These are phyloP conservation scores for Colletotrichum higginsianum DNA, from an alignment of 2,329 filamentous ascomycete species.

Conservation along the genomic window DNA sequence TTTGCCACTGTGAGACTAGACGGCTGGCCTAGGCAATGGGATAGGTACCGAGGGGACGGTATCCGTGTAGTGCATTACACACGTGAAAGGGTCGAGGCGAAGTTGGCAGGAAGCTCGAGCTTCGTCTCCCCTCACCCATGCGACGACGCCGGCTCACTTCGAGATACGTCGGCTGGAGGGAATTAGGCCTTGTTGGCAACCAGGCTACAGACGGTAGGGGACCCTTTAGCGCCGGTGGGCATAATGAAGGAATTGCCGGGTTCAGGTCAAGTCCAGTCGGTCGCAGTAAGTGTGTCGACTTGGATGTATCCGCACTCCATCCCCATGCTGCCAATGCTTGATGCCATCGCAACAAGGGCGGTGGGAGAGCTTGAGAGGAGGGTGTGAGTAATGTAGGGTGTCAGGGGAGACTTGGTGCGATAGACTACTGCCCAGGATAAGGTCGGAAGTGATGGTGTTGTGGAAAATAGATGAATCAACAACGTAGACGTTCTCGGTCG, in stretches of 20 bases:
- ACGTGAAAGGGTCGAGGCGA: constrained; percentile 2
- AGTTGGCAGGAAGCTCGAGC: not conserved
- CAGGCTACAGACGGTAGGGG: constrained; percentile 25
- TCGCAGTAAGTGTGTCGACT: constrained; percentile 20
- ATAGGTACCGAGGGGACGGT: constrained; percentile 13
- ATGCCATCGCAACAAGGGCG: constrained; percentile 23
- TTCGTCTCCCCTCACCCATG: constrained; percentile 2
- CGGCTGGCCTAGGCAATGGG: not conserved
- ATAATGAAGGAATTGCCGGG: constrained; percentile 33
- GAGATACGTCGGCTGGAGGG: constrained; percentile 1
- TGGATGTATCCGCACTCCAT: constrained; percentile 25
- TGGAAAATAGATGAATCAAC: constrained; percentile 1
- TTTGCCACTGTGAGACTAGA: constrained; percentile 14
- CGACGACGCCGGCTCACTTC: not conserved
- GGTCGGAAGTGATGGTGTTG: not conserved
- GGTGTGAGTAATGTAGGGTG: constrained; percentile 25
- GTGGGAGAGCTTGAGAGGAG: constrained; percentile 12
- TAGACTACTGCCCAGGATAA: constrained; percentile 1
- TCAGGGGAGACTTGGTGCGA: constrained; percentile 1
- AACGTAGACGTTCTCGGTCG: constrained; percentile 16
- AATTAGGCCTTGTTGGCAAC: not conserved
- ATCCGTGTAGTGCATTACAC: not conserved
- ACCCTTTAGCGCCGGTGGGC: constrained; percentile 30
- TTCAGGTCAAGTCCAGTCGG: constrained; percentile 17
- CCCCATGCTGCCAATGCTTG: constrained; percentile 26